Evolutionary conservation across 1,139 yeast genomes (phyloP).

Genomic region (Kodamaea fungicola): DNA sequence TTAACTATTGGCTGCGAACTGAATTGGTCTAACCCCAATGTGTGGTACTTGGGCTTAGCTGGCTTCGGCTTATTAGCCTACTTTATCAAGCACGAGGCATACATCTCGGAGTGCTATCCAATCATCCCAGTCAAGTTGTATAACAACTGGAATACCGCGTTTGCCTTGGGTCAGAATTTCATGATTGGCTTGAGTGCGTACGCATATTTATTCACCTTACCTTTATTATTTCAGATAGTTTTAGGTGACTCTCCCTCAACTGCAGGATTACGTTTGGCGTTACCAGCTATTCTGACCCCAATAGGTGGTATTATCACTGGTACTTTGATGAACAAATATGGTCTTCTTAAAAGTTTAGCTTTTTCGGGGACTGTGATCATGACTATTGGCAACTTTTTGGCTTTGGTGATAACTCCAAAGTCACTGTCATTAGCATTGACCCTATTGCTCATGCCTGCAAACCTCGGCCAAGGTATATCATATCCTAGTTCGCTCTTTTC

Average conservation of each 20-base stretch:
- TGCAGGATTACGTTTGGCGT: constrained; percentile 31
- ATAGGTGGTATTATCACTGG: constrained; percentile 40
- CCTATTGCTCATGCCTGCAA: constrained; percentile 31
- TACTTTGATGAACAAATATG: constrained; percentile 25
- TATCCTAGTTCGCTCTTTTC: constrained; percentile 37
- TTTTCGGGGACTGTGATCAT: constrained; percentile 27
- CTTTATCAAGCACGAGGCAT: constrained; percentile 20
- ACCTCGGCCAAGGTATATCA: constrained; percentile 38
- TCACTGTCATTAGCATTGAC: constrained; percentile 22
- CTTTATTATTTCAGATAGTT: constrained; percentile 34
- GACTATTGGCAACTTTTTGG: constrained; percentile 31
- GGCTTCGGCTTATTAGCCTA: constrained; percentile 12
- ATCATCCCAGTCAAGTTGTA: constrained; percentile 34
- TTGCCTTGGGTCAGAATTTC: constrained; percentile 26
- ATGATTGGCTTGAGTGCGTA: constrained; percentile 35
- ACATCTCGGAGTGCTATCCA: constrained; percentile 27
- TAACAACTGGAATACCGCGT: constrained; percentile 19
- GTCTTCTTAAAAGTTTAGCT: constrained; percentile 18
- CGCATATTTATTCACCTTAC: constrained; percentile 38
- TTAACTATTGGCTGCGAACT: constrained; percentile 24
- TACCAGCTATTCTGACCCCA: constrained; percentile 38
- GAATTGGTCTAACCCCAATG: constrained; percentile 16
- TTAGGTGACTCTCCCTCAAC: constrained; percentile 24
- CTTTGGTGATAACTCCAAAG: constrained; percentile 19
- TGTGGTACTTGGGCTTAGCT: constrained; percentile 11